Percentiles rank a stretch among this genome's conserved stretches.
Conservation (phyloP, 2,329 filamentous ascomycete species). For the Daldinia sp. region DNA sequence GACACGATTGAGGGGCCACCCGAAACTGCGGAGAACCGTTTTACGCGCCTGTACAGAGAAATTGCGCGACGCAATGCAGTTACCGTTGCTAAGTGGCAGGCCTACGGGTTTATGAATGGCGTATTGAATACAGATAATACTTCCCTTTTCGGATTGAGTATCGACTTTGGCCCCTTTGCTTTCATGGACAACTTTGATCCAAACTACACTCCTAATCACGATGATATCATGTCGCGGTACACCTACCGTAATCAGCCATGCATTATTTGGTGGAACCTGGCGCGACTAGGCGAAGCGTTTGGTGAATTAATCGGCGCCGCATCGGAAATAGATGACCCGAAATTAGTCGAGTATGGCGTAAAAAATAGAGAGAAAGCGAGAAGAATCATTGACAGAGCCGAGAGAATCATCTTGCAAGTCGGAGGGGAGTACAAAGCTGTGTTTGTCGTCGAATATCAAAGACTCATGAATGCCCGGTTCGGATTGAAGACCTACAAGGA, state of each 20-base stretch:
- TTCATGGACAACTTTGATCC: conserved; percentile 98
- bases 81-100: conserved; percentile 94
- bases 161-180: conserved; percentile 96
- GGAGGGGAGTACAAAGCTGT: conserved; percentile 90
- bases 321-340: conserved; percentile 71
- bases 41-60: conserved; percentile 85
- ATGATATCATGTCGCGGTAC: conserved; percentile 87
- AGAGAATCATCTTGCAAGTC: conserved; percentile 79
- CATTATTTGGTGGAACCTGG: conserved; percentile 98
- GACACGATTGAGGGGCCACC: conserved; percentile 71
- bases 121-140: conserved; percentile 99
- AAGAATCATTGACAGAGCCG: conserved; percentile 78
- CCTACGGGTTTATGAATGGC: conserved; percentile 99
- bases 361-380: conserved; percentile 70
- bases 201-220: conserved; percentile 93
- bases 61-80: conserved; percentile 84
- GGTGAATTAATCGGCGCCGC: conserved; percentile 89
- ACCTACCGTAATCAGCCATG: conserved; percentile 93
- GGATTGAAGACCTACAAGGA: conserved; percentile 76
- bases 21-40: conserved; percentile 82
- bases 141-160: conserved; percentile 84
- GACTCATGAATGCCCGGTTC: conserved; percentile 80
- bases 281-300: conserved; percentile 86
- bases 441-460: conserved; percentile 89
- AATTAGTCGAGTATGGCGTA: conserved; percentile 78